Conservation (phyloP, 345 rosid species). For the Atalantia buxifolia region DNA sequence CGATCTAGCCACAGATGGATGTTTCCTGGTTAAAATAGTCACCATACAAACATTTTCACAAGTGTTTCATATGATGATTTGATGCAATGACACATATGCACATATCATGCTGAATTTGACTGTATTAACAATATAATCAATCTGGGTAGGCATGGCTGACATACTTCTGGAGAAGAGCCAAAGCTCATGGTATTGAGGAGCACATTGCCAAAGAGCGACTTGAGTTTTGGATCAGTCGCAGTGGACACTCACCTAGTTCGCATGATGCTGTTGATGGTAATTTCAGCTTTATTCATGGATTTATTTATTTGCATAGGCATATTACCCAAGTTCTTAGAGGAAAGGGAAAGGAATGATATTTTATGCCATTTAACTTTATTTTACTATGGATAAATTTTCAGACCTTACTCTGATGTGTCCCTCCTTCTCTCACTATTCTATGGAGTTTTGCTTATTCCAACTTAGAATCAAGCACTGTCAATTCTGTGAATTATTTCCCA, state of each 20-base stretch:
- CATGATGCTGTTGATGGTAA: constrained; percentile 91
- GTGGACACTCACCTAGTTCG: constrained; percentile 76
- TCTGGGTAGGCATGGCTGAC: constrained; percentile 89
- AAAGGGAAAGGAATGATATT: background rate
- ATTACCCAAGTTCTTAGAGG: background rate
- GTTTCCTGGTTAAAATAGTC: background rate
- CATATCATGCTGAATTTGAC: background rate
- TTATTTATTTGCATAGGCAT: background rate
- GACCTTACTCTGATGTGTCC: no score
- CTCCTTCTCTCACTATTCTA: no score
- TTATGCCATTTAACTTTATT: background rate
- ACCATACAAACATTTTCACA: background rate
- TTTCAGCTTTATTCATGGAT: background rate
- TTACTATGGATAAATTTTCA: background rate
- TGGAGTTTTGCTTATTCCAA: no score
- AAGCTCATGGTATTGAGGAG: constrained; percentile 70
- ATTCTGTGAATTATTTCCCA: background rate
- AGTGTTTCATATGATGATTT: background rate
- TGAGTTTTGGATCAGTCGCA: constrained; percentile 78
- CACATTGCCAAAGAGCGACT: constrained; percentile 76
- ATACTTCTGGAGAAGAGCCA: constrained; percentile 96
- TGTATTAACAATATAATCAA: background rate
- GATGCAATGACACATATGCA: background rate
- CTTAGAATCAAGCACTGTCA: no score
- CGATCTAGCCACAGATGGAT: background rate